Evolutionary conservation across 768 basidiomycete genomes (phyloP).

Genomic region (Boletus edulis): DNA sequence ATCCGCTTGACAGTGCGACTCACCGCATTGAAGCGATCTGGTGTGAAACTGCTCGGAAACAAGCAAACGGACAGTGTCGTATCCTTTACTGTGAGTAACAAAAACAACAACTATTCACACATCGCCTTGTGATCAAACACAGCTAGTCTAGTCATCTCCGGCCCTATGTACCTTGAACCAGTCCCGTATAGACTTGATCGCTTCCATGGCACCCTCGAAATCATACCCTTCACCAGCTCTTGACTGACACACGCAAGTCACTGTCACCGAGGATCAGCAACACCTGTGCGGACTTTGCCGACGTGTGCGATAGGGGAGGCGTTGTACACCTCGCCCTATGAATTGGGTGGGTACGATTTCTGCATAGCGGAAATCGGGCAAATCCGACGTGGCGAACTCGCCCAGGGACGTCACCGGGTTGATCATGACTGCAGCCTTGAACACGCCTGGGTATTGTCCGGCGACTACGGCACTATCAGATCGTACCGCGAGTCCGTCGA

Average conservation of each 20-base stretch:
- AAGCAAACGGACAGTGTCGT: too few relatives aligned
- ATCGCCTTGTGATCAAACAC: too few relatives aligned
- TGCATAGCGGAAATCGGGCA: constrained; percentile 56
- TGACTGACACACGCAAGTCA: constrained; percentile 49
- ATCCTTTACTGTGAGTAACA: too few relatives aligned
- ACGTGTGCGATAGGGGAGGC: constrained; percentile 52
- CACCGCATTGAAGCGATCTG: too few relatives aligned
- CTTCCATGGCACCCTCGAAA: too few relatives aligned
- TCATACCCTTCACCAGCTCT: too few relatives aligned
- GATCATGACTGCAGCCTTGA: constrained; percentile 56
- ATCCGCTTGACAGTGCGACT: too few relatives aligned
- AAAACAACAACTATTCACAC: too few relatives aligned
- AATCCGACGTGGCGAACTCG: constrained; percentile 53
- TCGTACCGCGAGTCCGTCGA: background rate
- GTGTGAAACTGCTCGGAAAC: too few relatives aligned
- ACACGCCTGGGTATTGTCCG: constrained; percentile 54
- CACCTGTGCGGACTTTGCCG: constrained; percentile 45
- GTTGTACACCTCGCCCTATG: constrained; percentile 32
- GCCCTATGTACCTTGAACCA: too few relatives aligned
- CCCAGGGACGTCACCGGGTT: constrained; percentile 41
- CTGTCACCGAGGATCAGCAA: constrained; percentile 54
- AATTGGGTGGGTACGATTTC: constrained; percentile 21
- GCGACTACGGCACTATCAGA: constrained; percentile 36
- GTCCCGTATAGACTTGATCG: too few relatives aligned
- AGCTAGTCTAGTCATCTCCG: too few relatives aligned